Conservation (phyloP, 768 basidiomycete species). For the Multifurca ochricompacta region DNA sequence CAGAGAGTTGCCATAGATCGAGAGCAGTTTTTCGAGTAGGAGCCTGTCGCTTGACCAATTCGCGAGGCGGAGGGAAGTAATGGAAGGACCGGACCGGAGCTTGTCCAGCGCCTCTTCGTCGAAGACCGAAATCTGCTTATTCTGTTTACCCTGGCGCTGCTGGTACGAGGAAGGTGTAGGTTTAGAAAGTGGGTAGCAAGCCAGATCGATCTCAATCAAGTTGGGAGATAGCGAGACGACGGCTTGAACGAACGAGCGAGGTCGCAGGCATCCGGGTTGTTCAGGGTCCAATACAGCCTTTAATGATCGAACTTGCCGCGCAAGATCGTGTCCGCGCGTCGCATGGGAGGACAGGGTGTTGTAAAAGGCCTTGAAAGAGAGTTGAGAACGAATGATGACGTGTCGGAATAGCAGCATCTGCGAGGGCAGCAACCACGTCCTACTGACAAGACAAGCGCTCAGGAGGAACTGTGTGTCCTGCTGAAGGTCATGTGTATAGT, state of each 20-base stretch:
- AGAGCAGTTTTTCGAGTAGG: conserved; percentile 52
- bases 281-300: conserved; percentile 57
- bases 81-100: conserved; percentile 45
- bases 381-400: conserved; percentile 46
- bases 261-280: conserved; percentile 51
- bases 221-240: conserved; percentile 55
- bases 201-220: conserved; percentile 45
- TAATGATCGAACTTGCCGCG: conserved; percentile 51
- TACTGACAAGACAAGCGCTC: conserved; percentile 51
- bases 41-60: conserved; percentile 65
- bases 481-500: conserved; percentile 31
- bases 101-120: conserved; percentile 38
- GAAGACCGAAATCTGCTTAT: conserved; percentile 20
- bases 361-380: conserved; percentile 47
- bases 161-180: conserved; percentile 15
- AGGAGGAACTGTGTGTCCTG: conserved; percentile 37
- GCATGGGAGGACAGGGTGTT: conserved; percentile 42
- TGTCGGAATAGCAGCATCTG: conserved; percentile 59
- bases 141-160: no score
- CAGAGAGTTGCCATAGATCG: conserved; percentile 49
- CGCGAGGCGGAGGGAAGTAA: conserved; percentile 46
- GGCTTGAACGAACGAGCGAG: conserved; percentile 49
- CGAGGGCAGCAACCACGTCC: conserved; percentile 53
- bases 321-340: conserved; percentile 35
- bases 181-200: conserved; percentile 54